phyloP scores from a whole-genome alignment of 805 yeast genomes.

The Wickerhamiella occidentalis region DNA sequence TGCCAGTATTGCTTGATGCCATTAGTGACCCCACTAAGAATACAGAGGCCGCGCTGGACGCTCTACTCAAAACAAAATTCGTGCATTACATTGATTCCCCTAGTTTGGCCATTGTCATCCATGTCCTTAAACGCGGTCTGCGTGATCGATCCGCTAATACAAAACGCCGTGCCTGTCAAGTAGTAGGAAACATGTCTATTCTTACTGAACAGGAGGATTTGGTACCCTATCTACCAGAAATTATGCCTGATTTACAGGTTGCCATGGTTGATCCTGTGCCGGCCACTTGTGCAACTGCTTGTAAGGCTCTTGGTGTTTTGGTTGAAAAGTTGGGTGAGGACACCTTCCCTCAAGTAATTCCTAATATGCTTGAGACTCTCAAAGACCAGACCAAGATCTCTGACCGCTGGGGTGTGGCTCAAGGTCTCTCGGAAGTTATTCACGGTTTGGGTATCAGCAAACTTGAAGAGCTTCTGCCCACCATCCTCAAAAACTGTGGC shows the following conservation, averaged over 20 bases:
- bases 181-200: conserved; percentile 97
- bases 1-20: conserved; percentile 76
- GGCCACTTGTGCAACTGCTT: conserved; percentile 91
- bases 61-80: conserved; percentile 78
- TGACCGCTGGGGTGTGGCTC: conserved; percentile 93
- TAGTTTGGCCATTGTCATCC: conserved; percentile 85
- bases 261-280: conserved; percentile 99
- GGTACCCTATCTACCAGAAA: conserved; percentile 63
- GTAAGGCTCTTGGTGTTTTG: conserved; percentile 90
- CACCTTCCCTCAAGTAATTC: conserved; percentile 81
- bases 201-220: conserved; percentile 81
- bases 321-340: conserved; percentile 96
- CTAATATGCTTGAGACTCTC: conserved; percentile 61
- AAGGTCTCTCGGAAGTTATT: conserved; percentile 86
- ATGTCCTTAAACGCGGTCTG: conserved; percentile 92
- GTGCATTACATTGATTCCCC: conserved; percentile 98
- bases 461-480: conserved; percentile 80
- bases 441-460: conserved; percentile 82
- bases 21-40: conserved; percentile 90
- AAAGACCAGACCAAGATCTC: conserved; percentile 71
- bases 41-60: conserved; percentile 79
- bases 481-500: conserved; percentile 58
- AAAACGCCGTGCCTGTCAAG: conserved; percentile 89
- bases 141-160: conserved; percentile 86
- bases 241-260: conserved; percentile 70